Evolutionary conservation across 1,284 basidiomycete genomes (phyloP).

Genomic region (Singerocomus rubriflavus): DNA sequence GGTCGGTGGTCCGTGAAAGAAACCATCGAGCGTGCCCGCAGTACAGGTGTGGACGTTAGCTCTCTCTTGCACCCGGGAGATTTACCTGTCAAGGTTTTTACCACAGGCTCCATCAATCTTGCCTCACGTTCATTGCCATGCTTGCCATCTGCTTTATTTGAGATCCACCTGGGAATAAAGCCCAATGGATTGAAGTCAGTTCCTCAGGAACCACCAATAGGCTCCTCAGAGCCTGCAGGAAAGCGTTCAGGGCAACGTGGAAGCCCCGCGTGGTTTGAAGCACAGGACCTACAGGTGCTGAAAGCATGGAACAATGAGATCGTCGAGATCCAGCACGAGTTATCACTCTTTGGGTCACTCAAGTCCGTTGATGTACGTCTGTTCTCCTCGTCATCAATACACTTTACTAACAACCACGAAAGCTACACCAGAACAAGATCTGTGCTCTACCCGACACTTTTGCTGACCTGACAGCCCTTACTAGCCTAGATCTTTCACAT

Average conservation of each 20-base stretch:
- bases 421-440: conserved; percentile 76
- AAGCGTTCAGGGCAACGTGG: conserved; percentile 39
- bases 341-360: conserved; percentile 76
- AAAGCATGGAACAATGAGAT: conserved; percentile 80
- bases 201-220: conserved; percentile 56
- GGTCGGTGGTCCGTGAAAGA: conserved; percentile 70
- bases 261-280: conserved; percentile 70
- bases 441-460: conserved; percentile 57
- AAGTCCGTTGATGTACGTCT: conserved; percentile 68
- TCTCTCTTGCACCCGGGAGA: conserved; percentile 37
- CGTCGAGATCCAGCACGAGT: conserved; percentile 70
- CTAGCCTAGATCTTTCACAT: conserved; percentile 65
- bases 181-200: conserved; percentile 63
- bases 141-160: conserved; percentile 73
- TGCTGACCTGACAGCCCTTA: conserved; percentile 61
- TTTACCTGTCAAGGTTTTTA: conserved; percentile 41
- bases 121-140: conserved; percentile 66
- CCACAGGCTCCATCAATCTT: conserved; percentile 66
- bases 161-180: conserved; percentile 70
- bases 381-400: not conserved
- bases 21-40: conserved; percentile 71
- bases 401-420: conserved; percentile 12
- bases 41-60: conserved; percentile 54
- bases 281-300: conserved; percentile 67
- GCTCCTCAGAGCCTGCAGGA: conserved; percentile 36